Evolutionary conservation across 441 rosid genomes (phyloP).

Genomic region (Gossypium trilobum): DNA sequence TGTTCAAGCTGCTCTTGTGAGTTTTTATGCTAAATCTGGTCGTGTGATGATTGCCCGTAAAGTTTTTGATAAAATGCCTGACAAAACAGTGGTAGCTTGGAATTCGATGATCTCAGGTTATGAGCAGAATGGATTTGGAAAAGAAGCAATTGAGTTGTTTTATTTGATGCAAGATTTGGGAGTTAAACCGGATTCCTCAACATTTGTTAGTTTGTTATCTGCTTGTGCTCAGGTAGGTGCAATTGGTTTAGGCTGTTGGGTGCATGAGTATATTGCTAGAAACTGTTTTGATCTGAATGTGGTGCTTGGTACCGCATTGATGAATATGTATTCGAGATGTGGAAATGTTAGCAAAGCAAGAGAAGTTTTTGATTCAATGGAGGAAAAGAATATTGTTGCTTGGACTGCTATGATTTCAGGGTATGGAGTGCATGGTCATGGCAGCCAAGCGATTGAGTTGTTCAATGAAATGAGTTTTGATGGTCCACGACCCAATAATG

Average conservation of each 20-base stretch:
- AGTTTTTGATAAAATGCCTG: constrained; percentile 67
- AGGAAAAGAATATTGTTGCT: constrained; percentile 56
- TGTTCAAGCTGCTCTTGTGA: constrained; percentile 59
- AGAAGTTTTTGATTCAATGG: constrained; percentile 54
- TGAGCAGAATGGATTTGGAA: constrained; percentile 62
- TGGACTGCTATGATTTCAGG: constrained; percentile 90
- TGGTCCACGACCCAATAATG: constrained; percentile 44
- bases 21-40: constrained; percentile 43
- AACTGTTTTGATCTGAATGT: constrained; percentile 44
- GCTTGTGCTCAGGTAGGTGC: constrained; percentile 73
- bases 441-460: constrained; percentile 44
- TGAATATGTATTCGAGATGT: constrained; percentile 74
- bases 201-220: constrained; percentile 52
- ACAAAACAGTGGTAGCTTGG: constrained; percentile 66
- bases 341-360: constrained; percentile 50
- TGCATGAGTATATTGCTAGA: constrained; percentile 37
- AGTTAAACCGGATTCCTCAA: constrained; percentile 49
- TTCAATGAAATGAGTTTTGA: constrained; percentile 39
- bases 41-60: constrained; percentile 39
- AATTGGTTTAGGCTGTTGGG: constrained; percentile 51
- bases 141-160: constrained; percentile 54
- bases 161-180: constrained; percentile 39
- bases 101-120: constrained; percentile 72
- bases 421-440: constrained; percentile 70
- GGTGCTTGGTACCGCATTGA: constrained; percentile 60